Conservation (phyloP, 148 eudicot genomes). For the Nepenthes mirabilis region DNA sequence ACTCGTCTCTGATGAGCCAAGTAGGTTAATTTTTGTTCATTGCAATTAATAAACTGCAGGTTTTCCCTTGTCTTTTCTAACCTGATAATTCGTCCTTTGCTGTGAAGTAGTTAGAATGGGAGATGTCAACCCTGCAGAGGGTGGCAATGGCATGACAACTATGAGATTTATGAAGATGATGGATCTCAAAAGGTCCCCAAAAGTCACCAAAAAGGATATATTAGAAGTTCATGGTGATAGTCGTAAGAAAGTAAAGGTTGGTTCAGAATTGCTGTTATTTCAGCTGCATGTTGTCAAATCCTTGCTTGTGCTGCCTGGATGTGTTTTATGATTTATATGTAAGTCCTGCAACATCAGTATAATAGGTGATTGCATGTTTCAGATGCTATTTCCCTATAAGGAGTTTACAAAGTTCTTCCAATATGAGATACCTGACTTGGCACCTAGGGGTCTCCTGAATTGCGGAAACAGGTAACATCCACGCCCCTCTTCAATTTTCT, state of each 20-base stretch:
- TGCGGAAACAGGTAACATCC: constrained; percentile 77
- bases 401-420: constrained; percentile 62
- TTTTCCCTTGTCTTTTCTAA: constrained; percentile 1
- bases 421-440: constrained; percentile 35
- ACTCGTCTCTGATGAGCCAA: constrained; percentile 29
- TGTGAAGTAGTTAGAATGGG: constrained; percentile 24
- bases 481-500: neutral
- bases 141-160: constrained; percentile 35
- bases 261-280: constrained; percentile 8
- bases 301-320: too few relatives aligned
- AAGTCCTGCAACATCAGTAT: neutral
- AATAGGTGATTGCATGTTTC: constrained; percentile 11
- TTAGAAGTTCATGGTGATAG: constrained; percentile 18
- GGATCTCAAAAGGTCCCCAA: constrained; percentile 55
- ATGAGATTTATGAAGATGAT: constrained; percentile 43
- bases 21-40: constrained; percentile 18
- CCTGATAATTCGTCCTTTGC: constrained; percentile 5
- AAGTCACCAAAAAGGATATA: constrained; percentile 28
- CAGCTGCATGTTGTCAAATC: neutral
- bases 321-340: neutral
- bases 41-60: too few relatives aligned
- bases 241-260: constrained; percentile 50
- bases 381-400: constrained; percentile 88
- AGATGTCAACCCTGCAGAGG: constrained; percentile 26
- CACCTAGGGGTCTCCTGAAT: constrained; percentile 81